Evolutionary conservation across 148 eudicot genomes (phyloP).

Genomic region (Tetragonia tetragonoides): DNA sequence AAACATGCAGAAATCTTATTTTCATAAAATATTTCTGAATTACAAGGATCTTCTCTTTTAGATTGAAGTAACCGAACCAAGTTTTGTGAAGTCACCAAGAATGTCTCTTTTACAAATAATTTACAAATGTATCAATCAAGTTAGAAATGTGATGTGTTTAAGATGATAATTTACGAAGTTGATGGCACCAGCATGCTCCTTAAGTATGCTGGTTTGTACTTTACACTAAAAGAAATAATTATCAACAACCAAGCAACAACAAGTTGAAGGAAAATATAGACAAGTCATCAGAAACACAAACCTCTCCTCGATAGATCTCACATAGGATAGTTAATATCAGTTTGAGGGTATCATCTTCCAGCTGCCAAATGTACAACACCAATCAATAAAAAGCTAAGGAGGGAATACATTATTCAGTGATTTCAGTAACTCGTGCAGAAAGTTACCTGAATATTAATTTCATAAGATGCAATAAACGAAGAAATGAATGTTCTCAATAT

Average conservation of each 20-base stretch:
- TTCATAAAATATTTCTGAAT: neutral
- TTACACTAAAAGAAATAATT: neutral
- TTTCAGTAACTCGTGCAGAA: constrained; percentile 5
- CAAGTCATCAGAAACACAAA: constrained; percentile 32
- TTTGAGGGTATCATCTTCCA: constrained; percentile 69
- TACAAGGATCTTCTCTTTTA: neutral
- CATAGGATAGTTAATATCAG: constrained; percentile 67
- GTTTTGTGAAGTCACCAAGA: neutral
- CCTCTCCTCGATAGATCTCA: constrained; percentile 92
- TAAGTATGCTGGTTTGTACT: neutral
- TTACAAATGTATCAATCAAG: neutral
- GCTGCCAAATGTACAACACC: constrained; percentile 45
- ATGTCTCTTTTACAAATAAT: neutral
- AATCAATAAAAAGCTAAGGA: neutral
- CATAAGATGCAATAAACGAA: constrained; percentile 94
- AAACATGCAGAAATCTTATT: constrained; percentile 3
- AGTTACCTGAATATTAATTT: constrained; percentile 79
- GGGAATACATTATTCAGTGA: neutral
- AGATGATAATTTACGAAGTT: neutral
- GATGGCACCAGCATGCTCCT: neutral
- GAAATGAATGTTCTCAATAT: constrained; percentile 88
- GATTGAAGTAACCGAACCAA: neutral
- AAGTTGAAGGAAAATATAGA: neutral
- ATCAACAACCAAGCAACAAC: constrained; percentile 6
- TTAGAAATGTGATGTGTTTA: neutral